phyloP scores from a whole-genome alignment of 140 eudicot species.

The Ambrosia hybrid region DNA sequence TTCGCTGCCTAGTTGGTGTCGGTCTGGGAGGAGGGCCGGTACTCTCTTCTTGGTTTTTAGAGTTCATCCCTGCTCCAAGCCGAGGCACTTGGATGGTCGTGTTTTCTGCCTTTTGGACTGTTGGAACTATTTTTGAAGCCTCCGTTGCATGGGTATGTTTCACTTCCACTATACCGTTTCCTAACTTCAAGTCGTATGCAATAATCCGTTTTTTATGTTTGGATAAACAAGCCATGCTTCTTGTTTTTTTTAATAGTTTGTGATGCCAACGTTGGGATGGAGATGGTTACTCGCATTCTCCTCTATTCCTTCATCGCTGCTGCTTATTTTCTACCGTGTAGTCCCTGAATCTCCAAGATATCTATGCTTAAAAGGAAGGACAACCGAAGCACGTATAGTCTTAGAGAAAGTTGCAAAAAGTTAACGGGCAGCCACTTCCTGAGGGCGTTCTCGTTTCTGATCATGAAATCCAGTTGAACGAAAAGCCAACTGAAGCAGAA shows the following conservation, averaged over 20 bases:
- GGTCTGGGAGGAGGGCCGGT: slow-evolving; percentile 74
- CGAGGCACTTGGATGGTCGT: slow-evolving; percentile 77
- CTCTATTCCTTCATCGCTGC: slow-evolving; percentile 57
- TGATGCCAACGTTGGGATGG: slow-evolving; percentile 90
- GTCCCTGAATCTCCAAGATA: slow-evolving; percentile 80
- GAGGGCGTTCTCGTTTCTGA: slow-evolving; percentile 57
- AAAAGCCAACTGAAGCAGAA: slow-evolving; percentile 38
- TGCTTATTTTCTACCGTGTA: slow-evolving; percentile 49
- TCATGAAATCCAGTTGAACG: slow-evolving; percentile 38
- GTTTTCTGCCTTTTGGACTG: slow-evolving; percentile 57
- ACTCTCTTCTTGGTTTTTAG: slow-evolving; percentile 66
- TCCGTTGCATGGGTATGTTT: slow-evolving; percentile 67
- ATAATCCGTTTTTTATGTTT: neutral
- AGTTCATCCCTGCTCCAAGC: slow-evolving; percentile 69
- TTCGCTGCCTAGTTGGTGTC: slow-evolving; percentile 62
- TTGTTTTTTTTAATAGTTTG: slow-evolving; percentile 39
- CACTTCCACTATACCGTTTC: neutral
- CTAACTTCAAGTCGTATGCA: neutral
- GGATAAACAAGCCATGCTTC: neutral
- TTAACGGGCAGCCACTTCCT: slow-evolving; percentile 64
- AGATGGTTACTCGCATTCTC: slow-evolving; percentile 83
- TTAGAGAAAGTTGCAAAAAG: slow-evolving; percentile 54
- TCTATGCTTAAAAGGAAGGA: slow-evolving; percentile 63
- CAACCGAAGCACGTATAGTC: slow-evolving; percentile 51
- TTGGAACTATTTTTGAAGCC: slow-evolving; percentile 67